Percentiles rank a stretch among this genome's conserved stretches.
Conservation (phyloP, 2,329 filamentous ascomycete species). For the Colletotrichum destructivum region DNA sequence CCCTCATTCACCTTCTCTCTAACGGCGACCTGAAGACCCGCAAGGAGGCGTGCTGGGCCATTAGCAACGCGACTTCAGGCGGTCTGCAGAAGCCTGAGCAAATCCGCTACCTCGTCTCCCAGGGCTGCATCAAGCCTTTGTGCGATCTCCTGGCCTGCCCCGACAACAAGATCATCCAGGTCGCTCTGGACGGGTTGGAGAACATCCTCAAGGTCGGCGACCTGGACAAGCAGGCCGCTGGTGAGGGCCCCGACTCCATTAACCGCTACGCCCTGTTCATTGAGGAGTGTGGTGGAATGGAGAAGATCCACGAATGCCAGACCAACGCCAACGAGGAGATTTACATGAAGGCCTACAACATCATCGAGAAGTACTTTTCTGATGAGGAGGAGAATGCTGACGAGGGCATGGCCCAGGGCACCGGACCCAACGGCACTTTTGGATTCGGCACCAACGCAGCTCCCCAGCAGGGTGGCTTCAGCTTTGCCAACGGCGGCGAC, state of each 20-base stretch:
- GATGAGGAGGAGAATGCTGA: conserved; percentile 97
- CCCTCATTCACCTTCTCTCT: conserved; percentile 93
- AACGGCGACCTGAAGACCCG: conserved; percentile 99
- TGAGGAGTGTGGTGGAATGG: conserved; percentile 98
- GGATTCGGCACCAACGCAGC: conserved; percentile 79
- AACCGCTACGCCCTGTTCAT: conserved; percentile 99
- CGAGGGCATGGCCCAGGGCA: conserved; percentile 80
- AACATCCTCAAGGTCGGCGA: conserved; percentile 99
- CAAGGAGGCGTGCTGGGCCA: conserved; percentile 99
- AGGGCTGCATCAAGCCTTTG: conserved; percentile 97
- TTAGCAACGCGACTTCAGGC: conserved; percentile 97
- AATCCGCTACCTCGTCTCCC: conserved; percentile 93
- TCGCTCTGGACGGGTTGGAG: conserved; percentile 96
- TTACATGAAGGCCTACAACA: conserved; percentile 99
- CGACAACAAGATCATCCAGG: conserved; percentile 99
- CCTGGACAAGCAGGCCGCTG: conserved; percentile 93
- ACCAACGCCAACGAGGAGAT: conserved; percentile 99
- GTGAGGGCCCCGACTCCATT: conserved; percentile 82
- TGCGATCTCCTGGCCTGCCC: conserved; percentile 96
- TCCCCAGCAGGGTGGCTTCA: conserved; percentile 85
- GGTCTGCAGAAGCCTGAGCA: conserved; percentile 99
- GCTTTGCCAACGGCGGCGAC: conserved; percentile 84
- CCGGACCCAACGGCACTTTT: conserved; percentile 81
- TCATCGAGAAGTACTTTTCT: conserved; percentile 99
- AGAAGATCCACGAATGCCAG: conserved; percentile 99